Base-by-base conservation (phyloP, 176 grass and related monocot genomes). In the Metroxylon sagu region DNA sequence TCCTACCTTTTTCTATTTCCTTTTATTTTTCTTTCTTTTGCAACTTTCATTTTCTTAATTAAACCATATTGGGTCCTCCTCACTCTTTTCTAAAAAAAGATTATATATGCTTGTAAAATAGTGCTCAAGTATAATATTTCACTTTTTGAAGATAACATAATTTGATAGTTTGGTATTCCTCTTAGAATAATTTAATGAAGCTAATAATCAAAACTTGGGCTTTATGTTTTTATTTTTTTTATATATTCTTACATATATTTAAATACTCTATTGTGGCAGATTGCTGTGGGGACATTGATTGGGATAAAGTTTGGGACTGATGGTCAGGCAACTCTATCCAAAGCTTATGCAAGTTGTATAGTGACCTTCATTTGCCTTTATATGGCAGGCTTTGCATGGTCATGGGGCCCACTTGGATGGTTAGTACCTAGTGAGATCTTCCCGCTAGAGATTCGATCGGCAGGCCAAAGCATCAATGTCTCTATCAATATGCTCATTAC, bases 291-390 rank as follows among this genome's bases (percentile, higher is more conserved):
- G 29, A 72, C 69, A 26, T 50, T 72, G 29, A 50, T 72, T 48
- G 69, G 43, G 6, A 31, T 72, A 16, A 51, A 72, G 48, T 72
- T 60, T 14, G 69, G 69, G 23, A 72, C 55, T 8, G 50, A 23
- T 0, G 69, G 35, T 2, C 56, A 35, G 4, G 69, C 29, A 2
- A 28, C 57, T 10, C 17, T 72, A 57, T 59, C 69, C 3, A 72
- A 27, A 53, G 28, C 43, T 17, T 62, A 61, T 26, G 69, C 56
- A 16, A 25, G 6, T n/a, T 50, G 49, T 27, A 50, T 72, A 30
- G 69, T 72, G 56, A 5, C 61, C 19, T 72, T 72, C 56, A 72
- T 72, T 23, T 72, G 69, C 56, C 27, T 53, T 1, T 72, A 72
- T 5, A 56, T 61, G 4, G 69, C 69, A 5, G 69, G 69, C 3